phyloP scores from a whole-genome alignment of 495 filamentous ascomycete species.

The Penicillium alfredii region DNA sequence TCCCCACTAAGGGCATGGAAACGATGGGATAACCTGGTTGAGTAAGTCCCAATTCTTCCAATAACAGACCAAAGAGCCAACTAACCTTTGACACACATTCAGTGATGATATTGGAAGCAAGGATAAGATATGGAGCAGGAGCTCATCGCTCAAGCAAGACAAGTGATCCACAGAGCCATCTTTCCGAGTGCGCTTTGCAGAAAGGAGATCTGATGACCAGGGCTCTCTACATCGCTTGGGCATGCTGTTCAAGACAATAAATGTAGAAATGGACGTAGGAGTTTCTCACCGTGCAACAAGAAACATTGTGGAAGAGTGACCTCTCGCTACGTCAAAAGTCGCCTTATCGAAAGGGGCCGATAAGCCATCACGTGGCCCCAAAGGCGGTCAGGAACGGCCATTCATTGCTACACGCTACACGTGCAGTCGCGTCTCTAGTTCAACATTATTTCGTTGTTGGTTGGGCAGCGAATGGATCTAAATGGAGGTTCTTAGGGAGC shows the following conservation, averaged over 20 bases:
- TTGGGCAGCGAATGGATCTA: too few relatives aligned
- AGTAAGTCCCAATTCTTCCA: slow-evolving; percentile 4
- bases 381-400: too few relatives aligned
- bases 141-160: slow-evolving; percentile 75
- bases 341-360: slow-evolving; percentile 16
- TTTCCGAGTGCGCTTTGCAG: slow-evolving; percentile 35
- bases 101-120: slow-evolving; percentile 65
- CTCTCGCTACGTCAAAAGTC: slow-evolving; percentile 14
- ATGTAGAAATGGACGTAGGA: neutral
- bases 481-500: slow-evolving; percentile 38
- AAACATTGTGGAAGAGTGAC: too few relatives aligned
- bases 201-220: slow-evolving; percentile 5
- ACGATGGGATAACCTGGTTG: slow-evolving; percentile 62
- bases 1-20: slow-evolving; percentile 73
- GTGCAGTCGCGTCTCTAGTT: slow-evolving; percentile 4
- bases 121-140: slow-evolving; percentile 79
- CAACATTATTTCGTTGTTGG: too few relatives aligned
- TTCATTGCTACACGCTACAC: too few relatives aligned
- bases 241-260: slow-evolving; percentile 28
- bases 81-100: slow-evolving; percentile 59
- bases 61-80: neutral
- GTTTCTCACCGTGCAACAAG: too few relatives aligned
- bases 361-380: slow-evolving; percentile 12
- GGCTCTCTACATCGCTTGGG: slow-evolving; percentile 37
- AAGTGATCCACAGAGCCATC: slow-evolving; percentile 33